Conservation (phyloP, 805 yeast genomes). For the Schwanniomyces vanrijiae region DNA sequence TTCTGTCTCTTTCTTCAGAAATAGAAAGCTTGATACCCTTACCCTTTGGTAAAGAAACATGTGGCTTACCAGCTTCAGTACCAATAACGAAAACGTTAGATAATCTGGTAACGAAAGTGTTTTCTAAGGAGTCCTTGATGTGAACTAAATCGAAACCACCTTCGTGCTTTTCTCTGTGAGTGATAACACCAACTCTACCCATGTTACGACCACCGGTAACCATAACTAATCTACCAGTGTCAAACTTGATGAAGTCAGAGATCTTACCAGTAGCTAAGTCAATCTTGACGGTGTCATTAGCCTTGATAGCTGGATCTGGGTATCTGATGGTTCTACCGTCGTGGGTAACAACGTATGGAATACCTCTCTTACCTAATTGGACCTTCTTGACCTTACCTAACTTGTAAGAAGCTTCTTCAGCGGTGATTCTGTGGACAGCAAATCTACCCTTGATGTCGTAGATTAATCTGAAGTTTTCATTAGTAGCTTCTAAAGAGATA, state of each 20-base stretch:
- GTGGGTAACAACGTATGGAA: slow-evolving; percentile 98
- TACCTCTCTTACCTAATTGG: slow-evolving; percentile 96
- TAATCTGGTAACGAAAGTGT: slow-evolving; percentile 44
- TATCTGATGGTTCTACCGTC: slow-evolving; percentile 99
- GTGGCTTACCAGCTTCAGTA: slow-evolving; percentile 42
- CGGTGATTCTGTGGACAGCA: slow-evolving; percentile 99
- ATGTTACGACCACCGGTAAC: slow-evolving; percentile 45
- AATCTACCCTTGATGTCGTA: slow-evolving; percentile 99
- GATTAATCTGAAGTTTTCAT: slow-evolving; percentile 98
- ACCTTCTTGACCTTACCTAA: slow-evolving; percentile 98
- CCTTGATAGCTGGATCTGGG: slow-evolving; percentile 97
- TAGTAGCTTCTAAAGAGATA: slow-evolving; percentile 94
- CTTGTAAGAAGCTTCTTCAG: slow-evolving; percentile 98
- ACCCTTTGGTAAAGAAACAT: slow-evolving; percentile 44
- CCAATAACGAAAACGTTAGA: slow-evolving; percentile 42
- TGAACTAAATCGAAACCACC: slow-evolving; percentile 45
- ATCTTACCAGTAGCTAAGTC: slow-evolving; percentile 96
- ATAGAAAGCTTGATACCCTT: slow-evolving; percentile 44
- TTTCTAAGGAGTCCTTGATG: slow-evolving; percentile 41
- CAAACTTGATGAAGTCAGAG: slow-evolving; percentile 46
- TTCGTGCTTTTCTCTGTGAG: slow-evolving; percentile 44
- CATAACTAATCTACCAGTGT: slow-evolving; percentile 42
- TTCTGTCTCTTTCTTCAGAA: slow-evolving; percentile 46
- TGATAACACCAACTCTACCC: slow-evolving; percentile 45
- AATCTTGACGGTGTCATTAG: slow-evolving; percentile 96